Evolutionary conservation across 345 rosid species (phyloP).

Genomic region (Arabidopsis thaliana): DNA sequence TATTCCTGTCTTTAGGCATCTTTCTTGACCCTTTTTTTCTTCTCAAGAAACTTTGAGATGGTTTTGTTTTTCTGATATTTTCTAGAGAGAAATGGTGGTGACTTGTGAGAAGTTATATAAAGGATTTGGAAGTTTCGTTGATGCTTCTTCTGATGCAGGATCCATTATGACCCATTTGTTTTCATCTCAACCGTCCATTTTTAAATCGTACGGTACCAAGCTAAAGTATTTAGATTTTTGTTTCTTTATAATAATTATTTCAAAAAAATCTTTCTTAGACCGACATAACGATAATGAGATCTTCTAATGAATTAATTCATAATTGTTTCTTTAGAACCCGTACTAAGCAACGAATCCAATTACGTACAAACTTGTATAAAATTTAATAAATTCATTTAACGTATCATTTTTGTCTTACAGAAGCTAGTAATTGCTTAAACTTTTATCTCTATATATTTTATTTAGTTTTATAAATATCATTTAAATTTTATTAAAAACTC

Average conservation of each 20-base stretch:
- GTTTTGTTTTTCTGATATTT: neutral
- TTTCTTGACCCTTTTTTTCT: constrained; percentile 29
- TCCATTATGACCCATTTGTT: constrained; percentile 16
- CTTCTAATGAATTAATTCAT: neutral
- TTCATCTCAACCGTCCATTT: constrained; percentile 33
- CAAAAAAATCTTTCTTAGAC: neutral
- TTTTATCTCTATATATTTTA: neutral
- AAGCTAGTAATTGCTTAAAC: neutral
- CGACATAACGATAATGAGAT: neutral
- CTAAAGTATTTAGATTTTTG: constrained; percentile 10
- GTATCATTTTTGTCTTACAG: neutral
- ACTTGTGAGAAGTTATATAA: constrained; percentile 18
- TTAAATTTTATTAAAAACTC: neutral
- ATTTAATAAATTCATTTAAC: no score
- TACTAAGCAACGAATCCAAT: neutral
- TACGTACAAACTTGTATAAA: neutral
- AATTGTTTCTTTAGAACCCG: neutral
- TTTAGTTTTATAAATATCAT: neutral
- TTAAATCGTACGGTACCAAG: neutral
- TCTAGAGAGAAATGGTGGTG: constrained; percentile 16
- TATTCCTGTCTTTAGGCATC: constrained; percentile 67
- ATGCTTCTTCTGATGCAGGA: constrained; percentile 23
- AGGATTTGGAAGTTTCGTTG: constrained; percentile 29
- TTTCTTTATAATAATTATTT: neutral
- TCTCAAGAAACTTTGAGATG: constrained; percentile 5